Evolutionary conservation across 2,329 filamentous ascomycete species (phyloP).

Genomic region (Chrysoporthe austroafricana): DNA sequence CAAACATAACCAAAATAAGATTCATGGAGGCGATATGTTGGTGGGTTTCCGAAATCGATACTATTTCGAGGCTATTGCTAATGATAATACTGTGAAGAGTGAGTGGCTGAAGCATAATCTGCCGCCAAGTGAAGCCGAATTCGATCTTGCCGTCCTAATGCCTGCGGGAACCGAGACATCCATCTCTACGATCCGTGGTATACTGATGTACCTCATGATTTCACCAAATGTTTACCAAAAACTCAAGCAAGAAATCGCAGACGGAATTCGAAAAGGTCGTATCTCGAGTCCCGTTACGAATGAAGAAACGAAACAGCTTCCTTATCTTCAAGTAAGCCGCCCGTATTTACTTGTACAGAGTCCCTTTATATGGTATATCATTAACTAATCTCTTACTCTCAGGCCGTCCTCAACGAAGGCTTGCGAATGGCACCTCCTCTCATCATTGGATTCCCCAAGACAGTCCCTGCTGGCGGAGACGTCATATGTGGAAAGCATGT

Average conservation of each 20-base stretch:
- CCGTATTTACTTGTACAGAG: not conserved
- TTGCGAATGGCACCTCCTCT: constrained; percentile 39
- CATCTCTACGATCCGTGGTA: constrained; percentile 49
- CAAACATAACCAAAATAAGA: not conserved
- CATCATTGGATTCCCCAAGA: constrained; percentile 32
- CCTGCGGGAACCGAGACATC: constrained; percentile 56
- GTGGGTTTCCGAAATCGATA: constrained; percentile 2
- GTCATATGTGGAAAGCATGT: constrained; percentile 36
- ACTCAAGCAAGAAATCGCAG: constrained; percentile 39
- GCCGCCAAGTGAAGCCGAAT: not conserved
- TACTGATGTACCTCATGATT: constrained; percentile 49
- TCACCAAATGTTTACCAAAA: constrained; percentile 45
- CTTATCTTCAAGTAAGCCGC: constrained; percentile 35
- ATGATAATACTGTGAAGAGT: not conserved
- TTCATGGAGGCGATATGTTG: not conserved
- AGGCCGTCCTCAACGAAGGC: constrained; percentile 41
- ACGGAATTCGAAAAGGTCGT: constrained; percentile 46
- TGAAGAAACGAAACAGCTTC: constrained; percentile 33
- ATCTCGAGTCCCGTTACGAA: constrained; percentile 35
- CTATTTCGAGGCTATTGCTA: not conserved
- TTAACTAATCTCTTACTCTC: not conserved
- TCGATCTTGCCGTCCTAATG: constrained; percentile 15
- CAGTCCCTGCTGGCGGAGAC: constrained; percentile 35
- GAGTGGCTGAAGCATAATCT: constrained; percentile 20
- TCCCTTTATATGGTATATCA: not conserved